Percentiles rank a stretch among this genome's conserved stretches.
phyloP scores from a whole-genome alignment of 1,139 yeast species.

The Zygoascus hellenicus region DNA sequence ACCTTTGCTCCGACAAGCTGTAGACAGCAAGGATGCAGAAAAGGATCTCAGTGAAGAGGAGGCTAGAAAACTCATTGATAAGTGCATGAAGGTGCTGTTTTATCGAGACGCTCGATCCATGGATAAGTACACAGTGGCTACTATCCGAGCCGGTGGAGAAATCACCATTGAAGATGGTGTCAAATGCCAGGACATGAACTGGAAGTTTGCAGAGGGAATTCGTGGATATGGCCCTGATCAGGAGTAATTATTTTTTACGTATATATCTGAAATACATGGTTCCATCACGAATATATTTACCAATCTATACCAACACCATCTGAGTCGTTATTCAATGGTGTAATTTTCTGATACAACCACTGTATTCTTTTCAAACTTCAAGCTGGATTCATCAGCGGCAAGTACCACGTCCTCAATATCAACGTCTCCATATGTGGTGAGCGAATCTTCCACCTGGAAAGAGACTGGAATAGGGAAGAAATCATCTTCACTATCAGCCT shows the following conservation, averaged over 20 bases:
- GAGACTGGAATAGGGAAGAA: constrained; percentile 80
- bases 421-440: constrained; percentile 41
- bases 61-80: constrained; percentile 68
- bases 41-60: constrained; percentile 60
- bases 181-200: constrained; percentile 67
- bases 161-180: constrained; percentile 62
- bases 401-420: constrained; percentile 42
- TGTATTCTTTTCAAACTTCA: constrained; percentile 69
- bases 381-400: constrained; percentile 39
- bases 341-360: constrained; percentile 60
- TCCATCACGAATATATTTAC: background rate
- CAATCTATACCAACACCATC: background rate
- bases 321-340: constrained; percentile 40
- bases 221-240: constrained; percentile 80
- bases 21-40: constrained; percentile 72
- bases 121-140: constrained; percentile 77
- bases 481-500: constrained; percentile 71
- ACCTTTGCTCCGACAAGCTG: constrained; percentile 81
- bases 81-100: constrained; percentile 89
- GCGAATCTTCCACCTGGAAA: constrained; percentile 38
- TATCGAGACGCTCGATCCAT: constrained; percentile 95
- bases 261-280: background rate
- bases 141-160: constrained; percentile 57
- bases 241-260: constrained; percentile 17
- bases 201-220: constrained; percentile 88